Evolutionary conservation across 768 basidiomycete genomes (phyloP).

Genomic region (Tricholoma flavovirens): DNA sequence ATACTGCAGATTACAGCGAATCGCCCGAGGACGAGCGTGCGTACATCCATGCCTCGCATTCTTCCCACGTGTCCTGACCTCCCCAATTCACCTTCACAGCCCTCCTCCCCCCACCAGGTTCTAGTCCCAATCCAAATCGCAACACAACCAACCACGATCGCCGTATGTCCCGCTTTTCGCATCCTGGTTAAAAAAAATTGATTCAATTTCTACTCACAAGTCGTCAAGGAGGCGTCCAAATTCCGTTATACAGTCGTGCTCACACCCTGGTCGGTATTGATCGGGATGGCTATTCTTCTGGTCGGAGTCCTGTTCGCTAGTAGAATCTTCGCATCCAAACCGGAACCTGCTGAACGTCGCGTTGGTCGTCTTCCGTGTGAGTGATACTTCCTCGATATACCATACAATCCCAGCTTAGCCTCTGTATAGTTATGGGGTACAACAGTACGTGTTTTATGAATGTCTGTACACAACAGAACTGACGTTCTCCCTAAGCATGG

Average conservation of each 20-base stretch:
- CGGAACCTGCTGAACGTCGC: slow-evolving; percentile 17
- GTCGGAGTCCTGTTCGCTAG: not conserved
- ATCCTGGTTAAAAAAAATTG: not conserved
- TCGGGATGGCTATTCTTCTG: not conserved
- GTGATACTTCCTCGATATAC: slow-evolving; percentile 4
- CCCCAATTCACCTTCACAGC: not conserved
- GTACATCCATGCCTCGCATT: not conserved
- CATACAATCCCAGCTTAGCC: not conserved
- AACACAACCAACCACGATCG: not conserved
- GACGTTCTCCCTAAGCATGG: slow-evolving; percentile 41
- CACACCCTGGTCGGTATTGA: slow-evolving; percentile 3
- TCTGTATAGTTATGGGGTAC: slow-evolving; percentile 48
- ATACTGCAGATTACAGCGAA: slow-evolving; percentile 5
- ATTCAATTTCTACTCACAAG: not conserved
- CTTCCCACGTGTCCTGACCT: not conserved
- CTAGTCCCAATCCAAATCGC: not conserved
- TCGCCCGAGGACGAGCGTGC: slow-evolving; percentile 2
- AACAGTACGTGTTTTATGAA: slow-evolving; percentile 43
- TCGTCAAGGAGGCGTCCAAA: not conserved
- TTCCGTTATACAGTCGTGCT: not conserved
- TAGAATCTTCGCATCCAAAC: not conserved
- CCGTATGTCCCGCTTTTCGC: not conserved
- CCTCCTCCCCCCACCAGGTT: slow-evolving; percentile 5
- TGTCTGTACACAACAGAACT: not conserved
- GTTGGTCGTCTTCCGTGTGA: slow-evolving; percentile 33